These are phyloP conservation scores for Pseudocercospora macadamiae DNA, from an alignment of 2,329 filamentous ascomycete species.

Conservation along the genomic window DNA sequence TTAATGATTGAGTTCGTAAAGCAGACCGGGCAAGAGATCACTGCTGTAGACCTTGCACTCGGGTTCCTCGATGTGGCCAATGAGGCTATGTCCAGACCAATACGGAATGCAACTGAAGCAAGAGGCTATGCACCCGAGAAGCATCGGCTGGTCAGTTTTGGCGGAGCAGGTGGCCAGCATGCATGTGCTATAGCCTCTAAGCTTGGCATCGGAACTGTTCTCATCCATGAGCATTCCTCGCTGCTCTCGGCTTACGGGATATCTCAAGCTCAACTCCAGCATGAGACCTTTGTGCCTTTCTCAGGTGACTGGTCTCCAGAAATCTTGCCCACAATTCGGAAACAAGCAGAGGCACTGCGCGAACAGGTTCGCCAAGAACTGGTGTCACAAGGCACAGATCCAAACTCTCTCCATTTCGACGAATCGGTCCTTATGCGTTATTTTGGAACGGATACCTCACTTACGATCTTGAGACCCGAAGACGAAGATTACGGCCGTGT, in stretches of 20 bases:
- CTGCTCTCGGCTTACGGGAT: conserved; percentile 62
- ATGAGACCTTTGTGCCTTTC: conserved; percentile 72
- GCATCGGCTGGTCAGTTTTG: conserved; percentile 83
- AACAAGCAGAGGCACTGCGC: conserved; percentile 37
- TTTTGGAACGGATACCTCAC: conserved; percentile 53
- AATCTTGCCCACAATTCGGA: conserved; percentile 55
- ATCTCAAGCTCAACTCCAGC: conserved; percentile 72
- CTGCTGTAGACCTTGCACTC: conserved; percentile 77
- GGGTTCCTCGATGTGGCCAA: conserved; percentile 86
- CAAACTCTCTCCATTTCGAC: conserved; percentile 45
- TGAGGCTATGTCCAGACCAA: conserved; percentile 83
- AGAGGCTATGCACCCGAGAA: conserved; percentile 85
- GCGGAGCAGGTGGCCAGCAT: conserved; percentile 84
- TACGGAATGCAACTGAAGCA: conserved; percentile 83
- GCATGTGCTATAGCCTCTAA: conserved; percentile 81
- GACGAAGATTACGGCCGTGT: conserved; percentile 43
- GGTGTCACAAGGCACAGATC: conserved; percentile 47
- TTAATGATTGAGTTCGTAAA: conserved; percentile 25
- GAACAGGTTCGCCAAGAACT: conserved; percentile 43
- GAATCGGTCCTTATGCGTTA: conserved; percentile 54
- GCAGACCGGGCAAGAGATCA: conserved; percentile 54
- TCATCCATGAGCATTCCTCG: conserved; percentile 81
- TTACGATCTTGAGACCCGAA: conserved; percentile 50
- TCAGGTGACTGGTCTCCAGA: conserved; percentile 61
- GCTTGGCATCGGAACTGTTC: conserved; percentile 76